Percentiles rank a stretch among this genome's conserved stretches.
Evolutionary conservation across 805 yeast species (phyloP).

Genomic region (Scheffersomyces lignosus): DNA sequence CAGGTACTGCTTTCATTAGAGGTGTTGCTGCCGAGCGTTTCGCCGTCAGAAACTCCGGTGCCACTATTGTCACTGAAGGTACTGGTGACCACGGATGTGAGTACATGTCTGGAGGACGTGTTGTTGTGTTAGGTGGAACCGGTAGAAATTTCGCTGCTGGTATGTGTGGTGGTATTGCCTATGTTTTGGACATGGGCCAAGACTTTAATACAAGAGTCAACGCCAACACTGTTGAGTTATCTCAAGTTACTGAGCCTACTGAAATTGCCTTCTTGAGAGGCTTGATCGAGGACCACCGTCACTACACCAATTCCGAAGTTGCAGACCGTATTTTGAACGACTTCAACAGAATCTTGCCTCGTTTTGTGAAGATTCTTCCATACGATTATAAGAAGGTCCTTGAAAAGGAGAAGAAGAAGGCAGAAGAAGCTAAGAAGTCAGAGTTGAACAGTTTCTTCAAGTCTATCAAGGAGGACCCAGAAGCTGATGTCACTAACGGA

Average conservation of each 20-base stretch:
- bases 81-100: constrained; percentile 99
- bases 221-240: constrained; percentile 76
- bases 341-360: constrained; percentile 83
- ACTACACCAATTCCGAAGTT: constrained; percentile 88
- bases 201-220: constrained; percentile 83
- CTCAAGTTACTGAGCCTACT: constrained; percentile 75
- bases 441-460: constrained; percentile 67
- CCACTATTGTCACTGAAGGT: constrained; percentile 94
- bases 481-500: constrained; percentile 85
- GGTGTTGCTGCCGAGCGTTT: constrained; percentile 99
- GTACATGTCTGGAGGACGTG: constrained; percentile 99
- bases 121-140: constrained; percentile 85
- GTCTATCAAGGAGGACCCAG: constrained; percentile 78
- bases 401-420: constrained; percentile 67
- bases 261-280: constrained; percentile 95
- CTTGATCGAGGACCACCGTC: constrained; percentile 90
- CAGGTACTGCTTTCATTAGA: constrained; percentile 89
- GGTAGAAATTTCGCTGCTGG: constrained; percentile 97
- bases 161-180: constrained; percentile 99
- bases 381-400: constrained; percentile 87
- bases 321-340: constrained; percentile 81
- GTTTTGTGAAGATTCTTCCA: constrained; percentile 93
- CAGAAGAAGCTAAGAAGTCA: constrained; percentile 63
- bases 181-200: constrained; percentile 92
- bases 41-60: constrained; percentile 98